These are phyloP conservation scores for Saturnispora kantuleensis DNA, from an alignment of 805 yeast genomes.

Conservation along the genomic window DNA sequence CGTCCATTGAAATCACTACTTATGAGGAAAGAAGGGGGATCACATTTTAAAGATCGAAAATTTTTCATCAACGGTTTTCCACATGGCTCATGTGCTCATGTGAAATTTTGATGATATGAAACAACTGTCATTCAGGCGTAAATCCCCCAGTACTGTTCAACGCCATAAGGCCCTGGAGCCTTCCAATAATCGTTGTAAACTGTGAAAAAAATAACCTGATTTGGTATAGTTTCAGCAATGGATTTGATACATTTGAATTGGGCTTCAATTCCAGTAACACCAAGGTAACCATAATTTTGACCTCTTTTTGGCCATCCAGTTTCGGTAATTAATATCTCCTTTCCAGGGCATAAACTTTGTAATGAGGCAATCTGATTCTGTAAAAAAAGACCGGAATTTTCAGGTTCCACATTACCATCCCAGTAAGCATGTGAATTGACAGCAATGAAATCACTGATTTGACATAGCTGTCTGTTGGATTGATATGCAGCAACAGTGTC, in stretches of 20 bases:
- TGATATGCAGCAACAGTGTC: conserved; percentile 56
- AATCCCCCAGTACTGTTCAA: conserved; percentile 56
- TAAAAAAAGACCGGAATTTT: conserved; percentile 46
- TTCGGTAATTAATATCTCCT: conserved; percentile 46
- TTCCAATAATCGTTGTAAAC: conserved; percentile 60
- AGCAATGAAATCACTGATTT: conserved; percentile 51
- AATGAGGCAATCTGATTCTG: conserved; percentile 36
- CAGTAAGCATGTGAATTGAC: conserved; percentile 62
- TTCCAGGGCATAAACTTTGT: conserved; percentile 38
- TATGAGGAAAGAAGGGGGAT: not conserved
- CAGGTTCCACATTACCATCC: conserved; percentile 44
- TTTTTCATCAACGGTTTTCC: conserved; percentile 1
- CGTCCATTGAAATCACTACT: conserved; percentile 43
- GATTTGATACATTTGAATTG: conserved; percentile 44
- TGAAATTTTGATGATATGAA: not conserved
- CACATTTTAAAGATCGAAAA: not conserved
- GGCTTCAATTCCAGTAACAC: conserved; percentile 46
- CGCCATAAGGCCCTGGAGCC: conserved; percentile 42
- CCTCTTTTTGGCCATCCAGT: conserved; percentile 69
- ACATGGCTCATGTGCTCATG: not conserved
- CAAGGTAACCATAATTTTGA: conserved; percentile 34
- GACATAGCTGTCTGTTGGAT: conserved; percentile 43
- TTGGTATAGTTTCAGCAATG: conserved; percentile 37
- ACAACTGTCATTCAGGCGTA: conserved; percentile 15
- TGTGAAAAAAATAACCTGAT: conserved; percentile 47